Conservation (phyloP, 805 yeast genomes). For the Spathaspora gorwiae region DNA sequence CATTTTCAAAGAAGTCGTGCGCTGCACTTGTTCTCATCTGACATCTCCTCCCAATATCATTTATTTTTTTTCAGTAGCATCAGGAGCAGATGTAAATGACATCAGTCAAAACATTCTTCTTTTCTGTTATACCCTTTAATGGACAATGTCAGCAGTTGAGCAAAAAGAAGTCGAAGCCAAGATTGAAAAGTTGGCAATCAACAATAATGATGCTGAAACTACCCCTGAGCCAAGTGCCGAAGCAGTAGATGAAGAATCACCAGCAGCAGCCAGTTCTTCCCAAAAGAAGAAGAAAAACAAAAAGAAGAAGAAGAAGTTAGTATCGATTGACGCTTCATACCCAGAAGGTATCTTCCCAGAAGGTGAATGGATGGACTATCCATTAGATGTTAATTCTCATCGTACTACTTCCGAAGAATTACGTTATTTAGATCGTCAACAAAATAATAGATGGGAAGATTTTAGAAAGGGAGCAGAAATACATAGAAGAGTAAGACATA, state of each 20-base stretch:
- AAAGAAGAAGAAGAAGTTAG: constrained; percentile 49
- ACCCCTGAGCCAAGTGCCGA: constrained; percentile 2
- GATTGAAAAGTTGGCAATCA: constrained; percentile 9
- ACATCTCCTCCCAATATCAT: too few species aligned
- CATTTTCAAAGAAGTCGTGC: too few species aligned
- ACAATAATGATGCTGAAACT: background rate
- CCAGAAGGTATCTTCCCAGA: constrained; percentile 76
- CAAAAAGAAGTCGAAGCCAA: constrained; percentile 7
- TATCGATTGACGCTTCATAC: constrained; percentile 61
- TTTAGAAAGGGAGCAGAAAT: constrained; percentile 95
- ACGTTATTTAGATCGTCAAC: constrained; percentile 68
- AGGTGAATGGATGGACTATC: constrained; percentile 83
- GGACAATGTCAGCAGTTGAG: background rate
- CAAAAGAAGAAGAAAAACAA: constrained; percentile 40
- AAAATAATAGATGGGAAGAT: constrained; percentile 68
- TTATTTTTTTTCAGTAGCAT: too few species aligned
- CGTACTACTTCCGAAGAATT: constrained; percentile 85
- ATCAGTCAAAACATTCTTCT: too few species aligned
- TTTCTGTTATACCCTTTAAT: too few species aligned
- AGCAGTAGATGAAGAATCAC: constrained; percentile 44
- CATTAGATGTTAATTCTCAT: constrained; percentile 56
- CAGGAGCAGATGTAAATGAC: too few species aligned
- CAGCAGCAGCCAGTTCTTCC: constrained; percentile 2
- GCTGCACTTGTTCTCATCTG: too few species aligned
- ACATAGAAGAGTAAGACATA: constrained; percentile 84